Percentiles rank a stretch among this genome's conserved stretches.
Evolutionary conservation across 2,329 filamentous ascomycete species (phyloP).

Genomic region (Paraconiothyrium sp.): DNA sequence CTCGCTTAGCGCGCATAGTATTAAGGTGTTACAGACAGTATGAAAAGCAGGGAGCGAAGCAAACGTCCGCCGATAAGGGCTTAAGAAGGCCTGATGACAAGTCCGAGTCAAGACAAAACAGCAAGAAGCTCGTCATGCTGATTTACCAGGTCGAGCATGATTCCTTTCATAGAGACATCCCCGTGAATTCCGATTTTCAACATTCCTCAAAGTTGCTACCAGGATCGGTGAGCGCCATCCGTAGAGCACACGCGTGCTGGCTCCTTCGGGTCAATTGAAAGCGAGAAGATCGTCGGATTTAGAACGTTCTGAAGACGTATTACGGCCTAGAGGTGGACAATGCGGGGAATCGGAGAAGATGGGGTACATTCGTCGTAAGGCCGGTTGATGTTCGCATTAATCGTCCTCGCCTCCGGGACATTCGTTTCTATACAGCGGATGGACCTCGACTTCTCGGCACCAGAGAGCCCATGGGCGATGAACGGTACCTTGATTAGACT

Average conservation of each 20-base stretch:
- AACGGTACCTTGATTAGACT: slow-evolving; percentile 44
- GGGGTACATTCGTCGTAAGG: background rate
- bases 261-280: background rate
- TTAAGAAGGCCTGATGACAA: background rate
- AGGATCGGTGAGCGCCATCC: background rate
- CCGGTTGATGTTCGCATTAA: background rate
- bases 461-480: slow-evolving; percentile 55
- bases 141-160: background rate
- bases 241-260: background rate
- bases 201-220: background rate
- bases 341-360: background rate
- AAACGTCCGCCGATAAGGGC: background rate
- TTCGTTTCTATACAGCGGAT: slow-evolving; percentile 53
- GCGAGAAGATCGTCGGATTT: background rate
- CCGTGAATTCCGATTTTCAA: background rate
- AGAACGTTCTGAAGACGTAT: background rate
- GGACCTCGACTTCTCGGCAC: slow-evolving; percentile 53
- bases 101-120: background rate
- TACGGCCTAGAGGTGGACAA: background rate
- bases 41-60: background rate
- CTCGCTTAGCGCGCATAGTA: background rate
- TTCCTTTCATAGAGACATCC: background rate
- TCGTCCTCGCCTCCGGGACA: slow-evolving; percentile 43
- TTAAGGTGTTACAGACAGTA: background rate
- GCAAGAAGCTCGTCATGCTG: background rate